Base-by-base conservation (phyloP, 2,329 filamentous ascomycete species). In the Spiromastix sp. region DNA sequence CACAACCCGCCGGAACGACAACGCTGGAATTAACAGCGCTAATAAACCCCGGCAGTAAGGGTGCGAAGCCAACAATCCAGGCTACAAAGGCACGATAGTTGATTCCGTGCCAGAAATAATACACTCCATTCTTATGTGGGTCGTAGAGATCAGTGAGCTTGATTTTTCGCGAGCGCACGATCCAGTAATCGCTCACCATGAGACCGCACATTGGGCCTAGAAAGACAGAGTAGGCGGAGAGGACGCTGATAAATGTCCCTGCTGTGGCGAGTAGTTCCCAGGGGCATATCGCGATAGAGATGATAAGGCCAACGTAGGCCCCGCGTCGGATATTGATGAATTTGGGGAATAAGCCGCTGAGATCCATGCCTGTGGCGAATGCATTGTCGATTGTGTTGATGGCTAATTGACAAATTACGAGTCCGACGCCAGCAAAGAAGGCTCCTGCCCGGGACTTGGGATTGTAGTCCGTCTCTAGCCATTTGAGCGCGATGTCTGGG, bases 321-420 rank as follows among this genome's bases (percentile, higher is more conserved):
- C 72, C 72, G 3, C 72, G 64, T 2, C 71, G 57, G 42, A 75
- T 74, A 47, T 72, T 73, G 51, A 76, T 61, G 44, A 65, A 74
- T 24, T 57, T 59, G 0, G 70, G 70, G 41, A 67, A 63, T 0
- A 76, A 47, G 4, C 64, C 70, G 1, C 69, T 62, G 34, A 74
- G 53, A 46, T 76, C 73, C 59, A 75, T 74, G 11, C 68, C 71
- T 2, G 62, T 60, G 0, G 64, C 64, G 42, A 71, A 61, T 1
- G 61, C 60, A 43, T 73, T 74, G 37, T 66, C 59, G 24, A 67
- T 57, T 7, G 59, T 56, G 41, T 64, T 62, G 42, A 67, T 61
- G 4, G 60, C 65, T 15, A 71, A 51, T 42, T 68, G 64, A 8
- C 57, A 63, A 1, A 64, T 37, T 2, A 68, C 56, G 2, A 70